Evolutionary conservation across 2,329 filamentous ascomycete genomes (phyloP).

Genomic region (Echinosphaeria canescens): DNA sequence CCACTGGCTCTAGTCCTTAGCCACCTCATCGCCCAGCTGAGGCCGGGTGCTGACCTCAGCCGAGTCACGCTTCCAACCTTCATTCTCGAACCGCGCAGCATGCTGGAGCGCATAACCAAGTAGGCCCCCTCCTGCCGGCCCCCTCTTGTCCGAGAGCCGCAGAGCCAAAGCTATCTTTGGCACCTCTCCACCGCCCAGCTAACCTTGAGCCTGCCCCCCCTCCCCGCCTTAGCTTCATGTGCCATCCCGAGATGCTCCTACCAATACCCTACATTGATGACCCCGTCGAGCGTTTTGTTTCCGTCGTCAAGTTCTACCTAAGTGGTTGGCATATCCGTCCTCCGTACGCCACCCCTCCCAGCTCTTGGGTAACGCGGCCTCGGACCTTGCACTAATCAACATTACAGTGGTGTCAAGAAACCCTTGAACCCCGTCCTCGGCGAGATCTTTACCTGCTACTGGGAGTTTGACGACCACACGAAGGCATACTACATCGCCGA

Average conservation of each 20-base stretch:
- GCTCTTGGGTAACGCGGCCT: neutral
- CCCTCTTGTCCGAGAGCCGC: too few species aligned
- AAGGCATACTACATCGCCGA: constrained; percentile 91
- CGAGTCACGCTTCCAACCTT: constrained; percentile 91
- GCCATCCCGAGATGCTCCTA: constrained; percentile 87
- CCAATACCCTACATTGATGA: constrained; percentile 77
- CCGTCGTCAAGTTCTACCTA: constrained; percentile 94
- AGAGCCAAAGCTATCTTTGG: too few species aligned
- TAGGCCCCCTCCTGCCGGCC: too few species aligned
- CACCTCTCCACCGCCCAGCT: too few species aligned
- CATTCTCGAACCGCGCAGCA: constrained; percentile 91
- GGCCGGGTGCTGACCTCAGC: constrained; percentile 86
- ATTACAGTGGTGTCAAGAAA: constrained; percentile 77
- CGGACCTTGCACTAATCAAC: constrained; percentile 5
- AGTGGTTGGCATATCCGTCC: constrained; percentile 98
- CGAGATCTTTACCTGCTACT: constrained; percentile 88
- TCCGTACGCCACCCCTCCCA: constrained; percentile 36
- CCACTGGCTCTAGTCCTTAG: constrained; percentile 49
- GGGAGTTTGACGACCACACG: constrained; percentile 72
- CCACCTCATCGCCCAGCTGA: constrained; percentile 93
- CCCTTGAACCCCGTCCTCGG: constrained; percentile 92
- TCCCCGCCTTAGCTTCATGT: constrained; percentile 99
- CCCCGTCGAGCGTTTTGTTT: constrained; percentile 72
- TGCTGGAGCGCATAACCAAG: constrained; percentile 98
- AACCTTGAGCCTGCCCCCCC: too few species aligned